A percentile compares a stretch with the other conserved stretches of the same genome.
Conservation (phyloP, 1,284 basidiomycete genomes). For the Ustilago bromivora region DNA sequence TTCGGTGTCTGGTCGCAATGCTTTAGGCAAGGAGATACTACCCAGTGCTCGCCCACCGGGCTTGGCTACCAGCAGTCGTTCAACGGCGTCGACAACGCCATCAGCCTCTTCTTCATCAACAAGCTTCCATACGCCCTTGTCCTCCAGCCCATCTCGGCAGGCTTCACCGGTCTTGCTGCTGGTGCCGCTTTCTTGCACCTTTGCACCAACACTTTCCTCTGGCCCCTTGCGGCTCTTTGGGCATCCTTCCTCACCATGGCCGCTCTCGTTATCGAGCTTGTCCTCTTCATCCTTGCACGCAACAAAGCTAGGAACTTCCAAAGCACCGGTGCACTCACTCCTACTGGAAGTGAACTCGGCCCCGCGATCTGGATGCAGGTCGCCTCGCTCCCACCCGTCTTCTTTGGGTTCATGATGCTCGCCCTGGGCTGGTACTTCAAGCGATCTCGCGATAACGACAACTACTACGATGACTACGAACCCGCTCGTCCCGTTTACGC, state of each 20-base stretch:
- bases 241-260: conserved; percentile 54
- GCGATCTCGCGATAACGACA: conserved; percentile 37
- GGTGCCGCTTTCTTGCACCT: conserved; percentile 58
- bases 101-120: conserved; percentile 44
- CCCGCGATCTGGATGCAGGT: conserved; percentile 64
- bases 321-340: conserved; percentile 16
- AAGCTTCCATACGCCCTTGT: conserved; percentile 59
- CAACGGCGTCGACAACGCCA: conserved; percentile 27
- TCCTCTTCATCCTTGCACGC: conserved; percentile 55
- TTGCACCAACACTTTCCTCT: conserved; percentile 59
- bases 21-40: conserved; percentile 14
- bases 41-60: conserved; percentile 40
- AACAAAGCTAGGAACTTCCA: conserved; percentile 35
- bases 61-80: conserved; percentile 50
- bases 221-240: conserved; percentile 57
- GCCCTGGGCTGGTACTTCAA: conserved; percentile 50
- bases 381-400: conserved; percentile 55
- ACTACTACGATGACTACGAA: conserved; percentile 54
- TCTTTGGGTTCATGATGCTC: conserved; percentile 57
- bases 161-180: conserved; percentile 58
- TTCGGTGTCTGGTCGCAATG: conserved; percentile 61
- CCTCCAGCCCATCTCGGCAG: conserved; percentile 59
- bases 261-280: conserved; percentile 54
- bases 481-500: conserved; percentile 43
- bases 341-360: conserved; percentile 34